Evolutionary conservation across 768 basidiomycete species (phyloP).

Genomic region (Artomyces pyxidatus): DNA sequence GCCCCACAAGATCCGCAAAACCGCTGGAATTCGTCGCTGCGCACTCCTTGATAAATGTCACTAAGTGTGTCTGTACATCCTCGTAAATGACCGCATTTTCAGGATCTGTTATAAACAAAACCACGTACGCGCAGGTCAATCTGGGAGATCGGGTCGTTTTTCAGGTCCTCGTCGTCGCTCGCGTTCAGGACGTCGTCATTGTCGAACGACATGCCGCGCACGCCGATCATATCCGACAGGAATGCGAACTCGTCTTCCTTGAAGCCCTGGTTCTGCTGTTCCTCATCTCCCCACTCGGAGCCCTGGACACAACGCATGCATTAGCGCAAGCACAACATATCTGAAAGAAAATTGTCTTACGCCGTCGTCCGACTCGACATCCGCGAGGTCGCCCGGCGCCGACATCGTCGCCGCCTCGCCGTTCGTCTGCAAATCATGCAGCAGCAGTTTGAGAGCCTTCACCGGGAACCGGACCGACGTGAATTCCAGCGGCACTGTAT

Average conservation of each 20-base stretch:
- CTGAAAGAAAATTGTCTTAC: conserved; percentile 30
- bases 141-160: conserved; percentile 76
- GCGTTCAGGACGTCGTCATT: conserved; percentile 70
- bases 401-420: conserved; percentile 66
- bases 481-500: conserved; percentile 76
- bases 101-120: neutral
- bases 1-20: conserved; percentile 56
- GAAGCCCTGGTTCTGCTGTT: conserved; percentile 46
- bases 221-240: conserved; percentile 77
- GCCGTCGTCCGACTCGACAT: conserved; percentile 71
- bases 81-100: neutral
- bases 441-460: conserved; percentile 84
- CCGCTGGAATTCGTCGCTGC: conserved; percentile 52
- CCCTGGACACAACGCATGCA: conserved; percentile 44
- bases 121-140: conserved; percentile 67
- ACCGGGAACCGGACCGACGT: conserved; percentile 81
- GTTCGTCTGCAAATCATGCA: conserved; percentile 75
- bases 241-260: conserved; percentile 76
- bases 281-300: conserved; percentile 94
- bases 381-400: conserved; percentile 41
- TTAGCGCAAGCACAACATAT: neutral
- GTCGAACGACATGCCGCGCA: conserved; percentile 64
- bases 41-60: conserved; percentile 62
- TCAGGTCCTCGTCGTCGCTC: conserved; percentile 80
- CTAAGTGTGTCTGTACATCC: conserved; percentile 49